Percentiles rank a stretch among this genome's conserved stretches.
Conservation (phyloP, 176 grass and related monocot genomes). For the Carex kokanica region DNA sequence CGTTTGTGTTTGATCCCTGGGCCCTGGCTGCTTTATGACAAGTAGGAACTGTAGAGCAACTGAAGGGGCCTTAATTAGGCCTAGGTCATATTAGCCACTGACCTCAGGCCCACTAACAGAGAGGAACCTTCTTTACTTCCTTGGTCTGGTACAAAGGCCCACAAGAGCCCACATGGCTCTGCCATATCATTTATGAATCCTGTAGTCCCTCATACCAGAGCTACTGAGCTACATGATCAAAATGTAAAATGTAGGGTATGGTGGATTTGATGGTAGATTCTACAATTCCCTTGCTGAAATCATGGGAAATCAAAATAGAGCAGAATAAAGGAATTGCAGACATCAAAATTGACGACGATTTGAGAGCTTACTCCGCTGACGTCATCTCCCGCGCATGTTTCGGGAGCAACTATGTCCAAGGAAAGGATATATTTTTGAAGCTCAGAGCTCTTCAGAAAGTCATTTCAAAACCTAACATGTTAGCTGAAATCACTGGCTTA, state of each 20-base stretch:
- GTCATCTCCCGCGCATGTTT: slow-evolving; percentile 91
- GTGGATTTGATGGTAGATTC: slow-evolving; percentile 96
- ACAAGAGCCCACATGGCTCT: neutral
- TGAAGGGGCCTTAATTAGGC: neutral
- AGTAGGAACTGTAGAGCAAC: neutral
- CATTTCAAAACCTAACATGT: slow-evolving; percentile 68
- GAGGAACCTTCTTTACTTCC: neutral
- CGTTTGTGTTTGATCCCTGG: neutral
- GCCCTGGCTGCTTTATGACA: neutral
- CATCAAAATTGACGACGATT: slow-evolving; percentile 84
- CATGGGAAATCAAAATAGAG: slow-evolving; percentile 60
- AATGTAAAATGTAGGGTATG: slow-evolving; percentile 53
- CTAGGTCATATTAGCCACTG: neutral
- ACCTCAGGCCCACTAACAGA: neutral
- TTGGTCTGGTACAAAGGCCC: neutral
- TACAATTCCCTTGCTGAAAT: slow-evolving; percentile 48
- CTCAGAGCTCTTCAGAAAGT: slow-evolving; percentile 74
- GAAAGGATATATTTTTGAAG: slow-evolving; percentile 84
- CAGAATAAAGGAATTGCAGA: slow-evolving; percentile 43
- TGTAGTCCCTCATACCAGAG: neutral
- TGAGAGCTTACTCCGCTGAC: slow-evolving; percentile 84
- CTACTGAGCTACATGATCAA: neutral
- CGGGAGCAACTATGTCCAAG: slow-evolving; percentile 84
- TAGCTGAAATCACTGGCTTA: slow-evolving; percentile 84
- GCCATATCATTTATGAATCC: too few relatives aligned